A percentile compares a stretch with the other conserved stretches of the same genome.
phyloP scores from a whole-genome alignment of 2,329 filamentous ascomycete species.

The Zarea fungicola region DNA sequence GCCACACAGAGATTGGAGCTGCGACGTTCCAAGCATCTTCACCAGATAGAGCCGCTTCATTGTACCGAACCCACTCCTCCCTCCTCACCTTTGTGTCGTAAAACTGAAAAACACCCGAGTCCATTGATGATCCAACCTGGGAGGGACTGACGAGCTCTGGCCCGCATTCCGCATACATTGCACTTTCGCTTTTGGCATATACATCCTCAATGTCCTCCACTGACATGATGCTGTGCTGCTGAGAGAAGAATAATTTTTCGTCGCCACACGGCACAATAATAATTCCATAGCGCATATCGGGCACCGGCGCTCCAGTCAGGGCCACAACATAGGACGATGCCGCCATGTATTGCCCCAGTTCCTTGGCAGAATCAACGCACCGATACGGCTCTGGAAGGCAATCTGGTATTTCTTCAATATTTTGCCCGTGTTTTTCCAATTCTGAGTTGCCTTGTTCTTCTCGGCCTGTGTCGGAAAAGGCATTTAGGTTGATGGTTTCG shows the following conservation, averaged over 20 bases:
- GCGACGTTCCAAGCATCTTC: no score
- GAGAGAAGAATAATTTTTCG: not conserved
- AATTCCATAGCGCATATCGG: constrained; percentile 2
- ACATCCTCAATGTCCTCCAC: no score
- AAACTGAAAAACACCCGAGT: no score
- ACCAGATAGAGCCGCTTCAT: no score
- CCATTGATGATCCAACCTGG: no score
- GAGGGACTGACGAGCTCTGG: no score
- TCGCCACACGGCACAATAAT: constrained; percentile 1
- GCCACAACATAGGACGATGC: not conserved
- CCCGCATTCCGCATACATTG: no score
- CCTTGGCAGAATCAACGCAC: not conserved
- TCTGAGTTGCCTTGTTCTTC: not conserved
- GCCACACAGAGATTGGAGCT: no score
- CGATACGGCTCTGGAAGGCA: not conserved
- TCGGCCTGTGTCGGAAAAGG: not conserved
- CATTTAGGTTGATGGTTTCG: not conserved
- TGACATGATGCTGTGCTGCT: no score
- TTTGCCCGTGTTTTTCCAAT: not conserved
- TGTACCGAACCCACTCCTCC: no score
- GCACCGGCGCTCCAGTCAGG: not conserved
- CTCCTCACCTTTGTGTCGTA: no score
- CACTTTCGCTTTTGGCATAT: no score
- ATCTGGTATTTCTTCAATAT: not conserved
- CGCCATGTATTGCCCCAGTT: not conserved